Base-by-base conservation (phyloP, 345 rosid species). In the Triadica sebifera region DNA sequence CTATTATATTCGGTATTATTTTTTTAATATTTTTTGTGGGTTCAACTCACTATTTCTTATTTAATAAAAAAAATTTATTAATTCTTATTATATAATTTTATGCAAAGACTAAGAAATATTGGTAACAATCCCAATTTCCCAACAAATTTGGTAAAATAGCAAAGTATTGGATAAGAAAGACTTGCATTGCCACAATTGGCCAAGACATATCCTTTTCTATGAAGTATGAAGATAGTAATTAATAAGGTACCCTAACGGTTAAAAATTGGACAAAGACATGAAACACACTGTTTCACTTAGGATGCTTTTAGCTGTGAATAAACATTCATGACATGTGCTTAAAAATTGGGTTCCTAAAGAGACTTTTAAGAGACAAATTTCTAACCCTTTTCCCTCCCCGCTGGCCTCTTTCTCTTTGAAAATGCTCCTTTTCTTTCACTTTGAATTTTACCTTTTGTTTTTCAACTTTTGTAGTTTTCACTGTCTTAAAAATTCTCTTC, bases 291-390 rank as follows among this genome's bases (percentile, higher is more conserved):
- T 52, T 65, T 49, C 53, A 76, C 87, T 79, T 86, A 56, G 87
- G 87, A 86, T 86, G 68, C 89, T 78, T 29, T 65, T 61, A 71
- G 24, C 68, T 69, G 7, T 19, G 19, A 41, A 64, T 50, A 49
- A 37, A 75, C 65, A 46, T 56, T 63, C 81, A 70, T 68, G 70
- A 62, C 78, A 77, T 74, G 37, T 73, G 75, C 76, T 63, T n/a
- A 66, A 50, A 75, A 81, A 75, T 67, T 37, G 68, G 61, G 53
- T 67, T 68, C 19, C 59, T 49, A 75, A 75, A 67, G 78, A 75
- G 79, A 73, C 88, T 85, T 87, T 85, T 71, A 22, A 62, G 81
- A 83, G 84, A 80, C 87, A 83, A 74, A 83, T 80, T 85, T 81
- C 86, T 67, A 81, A 75, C 84, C 84, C 80, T 78, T 82, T 83